Evolutionary conservation across 2,329 filamentous ascomycete genomes (phyloP), one percentile per base, ranked within the genome.

Genomic region (Aspergillus sp.): DNA sequence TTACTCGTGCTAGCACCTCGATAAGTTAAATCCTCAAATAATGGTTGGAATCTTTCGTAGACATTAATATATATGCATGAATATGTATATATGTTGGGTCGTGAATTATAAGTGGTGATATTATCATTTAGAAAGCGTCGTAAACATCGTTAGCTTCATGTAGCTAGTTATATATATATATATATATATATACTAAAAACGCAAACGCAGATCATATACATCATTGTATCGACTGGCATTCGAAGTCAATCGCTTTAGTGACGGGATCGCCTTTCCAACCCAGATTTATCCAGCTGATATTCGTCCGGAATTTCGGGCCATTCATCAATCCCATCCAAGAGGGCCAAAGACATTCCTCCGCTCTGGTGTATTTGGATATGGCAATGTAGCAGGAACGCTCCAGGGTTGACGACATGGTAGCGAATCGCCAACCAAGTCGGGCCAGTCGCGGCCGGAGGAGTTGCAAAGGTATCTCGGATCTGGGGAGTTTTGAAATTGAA

Each of bases 401-500:
- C 82, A 3, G 83, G 81, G 57, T 83, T 82, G 18, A 71, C 72
- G 32, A 78, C 80, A 17, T 82, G 78, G 59, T 85, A 84, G 12
- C 83, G 72, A 26, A 85, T 70, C 1, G 76, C 82, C 45, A 81
- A 72, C 84, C 83, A 81, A 0, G 71, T 66, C 3, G 68, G 65
- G 1, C 59, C 70, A 4, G 62, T 64, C 26, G 59, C 54, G 1
- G 74, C 72, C 3, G 68, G 60, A 2, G 69, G 71, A 5, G 78
- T 81, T 15, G 71, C 67, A 57, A 77, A 80, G 0, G 74, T 76
- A 63, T 88, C 85, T 20, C 83, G 71, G 12, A 76, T 77, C 1
- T 81, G 81, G 0, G 85, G 85, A 41, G 80, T 78, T 0, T 77
- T 74, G 2, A 87, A 71, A 66, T 88, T 87, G 74, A 88, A 87